Evolutionary conservation across 2,329 filamentous ascomycete genomes (phyloP), one percentile per base, ranked within the genome.

Genomic region (Teratosphaeria zuluensis): DNA sequence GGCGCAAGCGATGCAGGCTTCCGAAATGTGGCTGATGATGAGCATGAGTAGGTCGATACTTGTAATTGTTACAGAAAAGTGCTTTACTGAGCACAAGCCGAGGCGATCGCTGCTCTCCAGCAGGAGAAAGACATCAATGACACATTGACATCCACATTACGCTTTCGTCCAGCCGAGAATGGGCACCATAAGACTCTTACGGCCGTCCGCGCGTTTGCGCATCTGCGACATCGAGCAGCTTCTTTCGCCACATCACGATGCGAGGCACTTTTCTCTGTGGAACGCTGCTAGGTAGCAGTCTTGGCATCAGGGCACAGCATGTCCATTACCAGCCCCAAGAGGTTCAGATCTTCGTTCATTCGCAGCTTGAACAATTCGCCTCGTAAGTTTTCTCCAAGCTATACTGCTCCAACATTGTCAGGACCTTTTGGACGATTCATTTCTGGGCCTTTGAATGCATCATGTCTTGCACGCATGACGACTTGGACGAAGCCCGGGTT

Each of bases 291-390:
- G 53, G 31, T 38, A 33, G 30, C 30, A 55, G 30, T 33, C 30
- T 31, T 30, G 54, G 33, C 19, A 51, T 24, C 21, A n/a, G 7
- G 7, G 56, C 56, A 9, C 56, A 58, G 56, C 56, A 58, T 54
- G 51, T 58, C 19, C 56, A 58, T 28, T 54, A n/a, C 24, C n/a
- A 38, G 33, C 42, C 42, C 4, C 32, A 51, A 21, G 56, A 58
- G 46, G 56, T 58, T 14, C 21, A 42, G n/a, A 21, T 46, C 7
- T 31, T 57, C 21, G 28, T 53, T 30, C 31, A 56, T 14, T 54
- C 55, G 9, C 21, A 59, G 31, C 21, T 53, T n/a, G 21, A 48
- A 28, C 28, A 54, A 52, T 58, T 54, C 9, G 42, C 42, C 7
- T 48, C 42, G 42, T 48, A 48, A 48, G 42, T 48, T 16, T 6